These are phyloP conservation scores for Daldinia grandis DNA, from an alignment of 495 filamentous ascomycete species.

Conservation along the genomic window DNA sequence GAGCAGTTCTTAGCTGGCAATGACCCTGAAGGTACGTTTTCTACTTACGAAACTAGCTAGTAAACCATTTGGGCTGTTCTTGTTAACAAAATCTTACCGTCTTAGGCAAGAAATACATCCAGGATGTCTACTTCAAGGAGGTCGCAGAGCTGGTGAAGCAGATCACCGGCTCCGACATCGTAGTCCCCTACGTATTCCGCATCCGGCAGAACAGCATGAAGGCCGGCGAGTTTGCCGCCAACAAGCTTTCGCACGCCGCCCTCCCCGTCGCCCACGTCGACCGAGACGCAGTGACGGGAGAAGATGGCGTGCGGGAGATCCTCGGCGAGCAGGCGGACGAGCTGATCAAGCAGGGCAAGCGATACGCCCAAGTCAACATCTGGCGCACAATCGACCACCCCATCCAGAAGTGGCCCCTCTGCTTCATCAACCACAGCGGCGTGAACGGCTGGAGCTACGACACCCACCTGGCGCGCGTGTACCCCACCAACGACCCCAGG, in stretches of 20 bases:
- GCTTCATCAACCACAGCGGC: conserved; percentile 42
- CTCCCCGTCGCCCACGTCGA: conserved; percentile 46
- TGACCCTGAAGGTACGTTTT: conserved; percentile 38
- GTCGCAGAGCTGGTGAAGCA: conserved; percentile 43
- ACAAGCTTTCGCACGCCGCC: conserved; percentile 41
- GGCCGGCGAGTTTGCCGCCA: conserved; percentile 35
- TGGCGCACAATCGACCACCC: conserved; percentile 43
- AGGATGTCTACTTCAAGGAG: conserved; percentile 45
- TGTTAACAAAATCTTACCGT: conserved; percentile 1
- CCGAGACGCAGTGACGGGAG: conserved; percentile 46
- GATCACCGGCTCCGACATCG: conserved; percentile 39
- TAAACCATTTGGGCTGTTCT: background rate
- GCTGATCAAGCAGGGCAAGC: conserved; percentile 74
- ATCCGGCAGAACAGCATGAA: conserved; percentile 45
- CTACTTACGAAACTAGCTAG: background rate
- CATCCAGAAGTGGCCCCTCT: conserved; percentile 44
- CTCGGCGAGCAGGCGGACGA: conserved; percentile 77
- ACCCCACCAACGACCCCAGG: conserved; percentile 41
- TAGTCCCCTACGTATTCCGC: conserved; percentile 44
- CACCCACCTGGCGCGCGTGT: conserved; percentile 40
- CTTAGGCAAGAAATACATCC: conserved; percentile 41
- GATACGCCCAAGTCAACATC: conserved; percentile 66
- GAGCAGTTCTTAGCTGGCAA: conserved; percentile 44
- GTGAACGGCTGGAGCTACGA: conserved; percentile 39
- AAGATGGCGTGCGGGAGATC: conserved; percentile 70